Conservation (phyloP, 2,329 filamentous ascomycete genomes). For the Colletotrichum shisoi region DNA sequence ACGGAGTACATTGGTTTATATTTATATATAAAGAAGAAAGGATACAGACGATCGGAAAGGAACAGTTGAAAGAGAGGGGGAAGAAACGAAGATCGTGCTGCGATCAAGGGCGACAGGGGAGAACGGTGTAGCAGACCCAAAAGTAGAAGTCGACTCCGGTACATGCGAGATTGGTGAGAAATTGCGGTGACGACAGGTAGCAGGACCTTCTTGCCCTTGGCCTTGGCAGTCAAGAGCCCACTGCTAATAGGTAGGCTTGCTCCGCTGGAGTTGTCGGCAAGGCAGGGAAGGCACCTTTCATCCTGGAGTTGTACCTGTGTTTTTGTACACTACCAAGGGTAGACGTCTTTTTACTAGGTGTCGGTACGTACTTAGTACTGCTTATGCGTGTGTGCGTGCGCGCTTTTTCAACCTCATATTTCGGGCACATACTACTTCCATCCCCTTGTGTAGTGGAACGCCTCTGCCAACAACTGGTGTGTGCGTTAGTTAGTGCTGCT, state of each 20-base stretch:
- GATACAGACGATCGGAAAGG: not conserved
- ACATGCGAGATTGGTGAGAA: slow-evolving; percentile 40
- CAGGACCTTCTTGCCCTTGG: slow-evolving; percentile 13
- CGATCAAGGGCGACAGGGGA: slow-evolving; percentile 19
- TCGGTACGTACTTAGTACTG: not conserved
- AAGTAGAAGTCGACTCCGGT: slow-evolving; percentile 40
- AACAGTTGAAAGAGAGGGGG: not conserved
- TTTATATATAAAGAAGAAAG: not conserved
- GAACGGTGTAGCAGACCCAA: slow-evolving; percentile 27
- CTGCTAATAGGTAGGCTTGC: slow-evolving; percentile 15
- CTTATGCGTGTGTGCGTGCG: not conserved
- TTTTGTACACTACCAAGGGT: no score
- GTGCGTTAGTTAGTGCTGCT: slow-evolving; percentile 22
- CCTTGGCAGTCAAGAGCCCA: slow-evolving; percentile 27
- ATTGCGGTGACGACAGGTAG: slow-evolving; percentile 38
- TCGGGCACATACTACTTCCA: slow-evolving; percentile 23
- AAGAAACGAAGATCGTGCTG: slow-evolving; percentile 23
- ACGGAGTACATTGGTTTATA: not conserved
- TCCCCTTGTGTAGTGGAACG: slow-evolving; percentile 24
- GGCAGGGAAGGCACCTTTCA: slow-evolving; percentile 17
- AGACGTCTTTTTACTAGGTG: not conserved
- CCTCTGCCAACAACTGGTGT: slow-evolving; percentile 28
- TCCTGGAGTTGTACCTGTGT: slow-evolving; percentile 8
- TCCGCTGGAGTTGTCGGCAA: slow-evolving; percentile 25
- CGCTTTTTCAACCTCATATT: not conserved